These are phyloP conservation scores for Dactylorhiza incarnata DNA, from an alignment of 106 monocot genomes.

Conservation along the genomic window DNA sequence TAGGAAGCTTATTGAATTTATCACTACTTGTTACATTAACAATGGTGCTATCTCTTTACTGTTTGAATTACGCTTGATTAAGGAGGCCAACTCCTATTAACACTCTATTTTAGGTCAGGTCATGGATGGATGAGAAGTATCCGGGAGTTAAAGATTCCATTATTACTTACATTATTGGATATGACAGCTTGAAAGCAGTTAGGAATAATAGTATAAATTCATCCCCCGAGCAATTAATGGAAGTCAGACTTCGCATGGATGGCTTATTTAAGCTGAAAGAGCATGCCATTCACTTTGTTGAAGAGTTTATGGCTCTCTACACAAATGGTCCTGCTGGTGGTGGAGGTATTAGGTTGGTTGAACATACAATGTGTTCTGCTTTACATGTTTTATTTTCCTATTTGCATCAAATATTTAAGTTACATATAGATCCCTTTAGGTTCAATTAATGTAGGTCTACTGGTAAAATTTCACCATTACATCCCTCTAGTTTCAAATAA, in stretches of 20 bases:
- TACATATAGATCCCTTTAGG: neutral
- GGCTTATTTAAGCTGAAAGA: slow-evolving; percentile 66
- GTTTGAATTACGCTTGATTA: neutral
- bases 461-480: neutral
- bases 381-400: neutral
- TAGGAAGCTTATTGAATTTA: neutral
- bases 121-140: slow-evolving; percentile 85
- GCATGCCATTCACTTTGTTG: slow-evolving; percentile 58
- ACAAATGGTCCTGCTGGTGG: slow-evolving; percentile 99
- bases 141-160: slow-evolving; percentile 62
- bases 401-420: slow-evolving; percentile 1
- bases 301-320: slow-evolving; percentile 86
- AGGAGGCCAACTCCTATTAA: neutral
- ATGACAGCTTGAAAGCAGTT: slow-evolving; percentile 72
- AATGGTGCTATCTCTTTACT: neutral
- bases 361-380: slow-evolving; percentile 3
- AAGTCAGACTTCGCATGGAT: slow-evolving; percentile 92
- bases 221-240: slow-evolving; percentile 26
- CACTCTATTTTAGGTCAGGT: slow-evolving; percentile 49
- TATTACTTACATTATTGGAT: slow-evolving; percentile 72
- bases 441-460: neutral
- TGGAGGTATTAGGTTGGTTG: slow-evolving; percentile 75
- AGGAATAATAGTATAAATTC: slow-evolving; percentile 2
- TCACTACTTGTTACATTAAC: neutral
- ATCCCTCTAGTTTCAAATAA: neutral